These are phyloP conservation scores for Chimonanthus salicifolius DNA, from an alignment of 164 flowering plant genomes.

Conservation along the genomic window DNA sequence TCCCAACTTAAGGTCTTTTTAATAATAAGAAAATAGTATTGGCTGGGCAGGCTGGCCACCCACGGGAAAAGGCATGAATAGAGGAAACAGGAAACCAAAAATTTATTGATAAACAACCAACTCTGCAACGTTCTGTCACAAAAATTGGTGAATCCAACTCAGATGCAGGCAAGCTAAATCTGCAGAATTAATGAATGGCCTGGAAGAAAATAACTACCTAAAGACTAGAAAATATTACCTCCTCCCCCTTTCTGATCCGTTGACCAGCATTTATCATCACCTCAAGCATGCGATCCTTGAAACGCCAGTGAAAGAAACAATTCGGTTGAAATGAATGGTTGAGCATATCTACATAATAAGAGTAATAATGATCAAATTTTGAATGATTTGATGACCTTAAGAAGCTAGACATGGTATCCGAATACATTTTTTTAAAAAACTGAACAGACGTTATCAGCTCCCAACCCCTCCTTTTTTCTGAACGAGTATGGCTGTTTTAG, in stretches of 20 bases:
- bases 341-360: constrained; percentile 71
- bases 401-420: neutral
- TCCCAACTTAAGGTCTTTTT: too few relatives aligned
- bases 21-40: too few relatives aligned
- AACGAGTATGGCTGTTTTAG: too few relatives aligned
- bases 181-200: neutral
- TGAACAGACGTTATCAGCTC: too few relatives aligned
- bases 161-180: neutral
- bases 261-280: constrained; percentile 98
- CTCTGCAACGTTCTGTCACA: neutral
- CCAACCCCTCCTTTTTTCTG: too few relatives aligned
- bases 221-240: constrained; percentile 38
- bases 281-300: constrained; percentile 97
- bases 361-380: neutral
- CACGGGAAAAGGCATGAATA: neutral
- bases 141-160: neutral
- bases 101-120: neutral
- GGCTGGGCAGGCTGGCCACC: too few relatives aligned
- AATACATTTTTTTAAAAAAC: too few relatives aligned
- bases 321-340: constrained; percentile 93
- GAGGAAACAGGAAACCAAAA: neutral
- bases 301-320: constrained; percentile 96
- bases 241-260: constrained; percentile 71
- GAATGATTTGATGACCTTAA: neutral
- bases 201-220: neutral